phyloP scores from a whole-genome alignment of 495 filamentous ascomycete species.

The Tuber aestivum region DNA sequence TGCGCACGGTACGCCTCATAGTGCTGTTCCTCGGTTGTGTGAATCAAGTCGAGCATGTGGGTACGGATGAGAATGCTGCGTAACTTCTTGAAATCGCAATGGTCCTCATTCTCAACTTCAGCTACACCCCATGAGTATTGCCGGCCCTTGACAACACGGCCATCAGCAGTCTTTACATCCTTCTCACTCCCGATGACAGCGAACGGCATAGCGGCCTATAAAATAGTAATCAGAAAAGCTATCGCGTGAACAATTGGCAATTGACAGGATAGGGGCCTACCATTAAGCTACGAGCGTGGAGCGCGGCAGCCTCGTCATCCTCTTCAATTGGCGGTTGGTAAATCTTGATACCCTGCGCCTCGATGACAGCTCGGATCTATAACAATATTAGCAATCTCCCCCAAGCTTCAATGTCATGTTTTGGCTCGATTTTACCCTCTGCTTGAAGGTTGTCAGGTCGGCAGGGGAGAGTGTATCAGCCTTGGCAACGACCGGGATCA shows the following conservation, averaged over 20 bases:
- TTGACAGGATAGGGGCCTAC: constrained; percentile 13
- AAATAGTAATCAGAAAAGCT: constrained; percentile 3
- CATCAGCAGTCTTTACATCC: constrained; percentile 92
- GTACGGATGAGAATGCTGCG: constrained; percentile 97
- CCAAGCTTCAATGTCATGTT: constrained; percentile 15
- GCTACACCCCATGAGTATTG: constrained; percentile 99
- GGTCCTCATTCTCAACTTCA: constrained; percentile 98
- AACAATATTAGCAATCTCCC: constrained; percentile 5
- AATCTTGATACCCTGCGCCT: constrained; percentile 98
- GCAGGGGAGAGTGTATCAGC: constrained; percentile 91
- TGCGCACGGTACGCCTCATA: constrained; percentile 98
- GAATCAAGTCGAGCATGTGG: constrained; percentile 99
- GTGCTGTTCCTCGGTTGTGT: constrained; percentile 97
- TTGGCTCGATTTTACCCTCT: constrained; percentile 59
- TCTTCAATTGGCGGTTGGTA: constrained; percentile 96
- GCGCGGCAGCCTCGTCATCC: constrained; percentile 90
- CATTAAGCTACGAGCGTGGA: constrained; percentile 89
- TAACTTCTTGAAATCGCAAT: constrained; percentile 99
- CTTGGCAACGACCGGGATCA: constrained; percentile 97
- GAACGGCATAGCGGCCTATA: constrained; percentile 82
- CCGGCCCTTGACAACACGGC: constrained; percentile 93
- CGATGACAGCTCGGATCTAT: constrained; percentile 88
- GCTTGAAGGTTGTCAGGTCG: constrained; percentile 88
- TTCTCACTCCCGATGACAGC: constrained; percentile 98
- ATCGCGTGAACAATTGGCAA: constrained; percentile 3